Base-by-base conservation (phyloP, 495 filamentous ascomycete species). In the Penicillium salamii region DNA sequence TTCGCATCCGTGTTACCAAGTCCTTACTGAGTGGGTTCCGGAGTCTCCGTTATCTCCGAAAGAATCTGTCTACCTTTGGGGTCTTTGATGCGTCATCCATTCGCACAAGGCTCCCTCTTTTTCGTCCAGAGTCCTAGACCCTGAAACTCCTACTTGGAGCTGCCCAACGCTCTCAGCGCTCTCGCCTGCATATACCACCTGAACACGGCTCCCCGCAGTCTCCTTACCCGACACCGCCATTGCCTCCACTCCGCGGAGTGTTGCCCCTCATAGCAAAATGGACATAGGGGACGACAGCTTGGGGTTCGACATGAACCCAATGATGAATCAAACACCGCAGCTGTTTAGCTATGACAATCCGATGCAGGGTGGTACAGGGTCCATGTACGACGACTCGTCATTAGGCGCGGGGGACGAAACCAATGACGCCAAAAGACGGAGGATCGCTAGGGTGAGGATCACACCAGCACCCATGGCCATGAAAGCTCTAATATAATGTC, bases 351-450 rank as follows among this genome's bases (percentile, higher is more conserved):
- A 87, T 40, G 80, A 90, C 63, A 78, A 79, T 34, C 74, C 87
- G 13, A 74, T 85, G 18, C 68, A 77, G 9, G 53, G 74, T 77
- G 33, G 72, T 87, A 38, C 75, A 71, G 46, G 82, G 75, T 48
- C 80, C 77, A 77, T 84, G 58, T 89, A 84, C 42, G 84, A 89
- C 55, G 69, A 71, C 21, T 40, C 72, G 46, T 58, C 63, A 49
- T 65, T 75, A 52, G 62, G 63, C 37, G 52, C 67, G 51, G 72
- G 78, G 43, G 90, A 93, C 54, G 86, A 85, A 32, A 67, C 54
- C 23, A 85, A 85, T 56, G 72, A 96, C 62, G 81, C 90, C 13
- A 98, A 98, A 76, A 79, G 93, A 68, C 81, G 93, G 69, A 83
- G 93, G 54, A 98, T 98, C 57, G 91, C 93, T 21, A 83, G 91